phyloP scores from a whole-genome alignment of 192 early-diverging fungal species.

The Podila epigama region DNA sequence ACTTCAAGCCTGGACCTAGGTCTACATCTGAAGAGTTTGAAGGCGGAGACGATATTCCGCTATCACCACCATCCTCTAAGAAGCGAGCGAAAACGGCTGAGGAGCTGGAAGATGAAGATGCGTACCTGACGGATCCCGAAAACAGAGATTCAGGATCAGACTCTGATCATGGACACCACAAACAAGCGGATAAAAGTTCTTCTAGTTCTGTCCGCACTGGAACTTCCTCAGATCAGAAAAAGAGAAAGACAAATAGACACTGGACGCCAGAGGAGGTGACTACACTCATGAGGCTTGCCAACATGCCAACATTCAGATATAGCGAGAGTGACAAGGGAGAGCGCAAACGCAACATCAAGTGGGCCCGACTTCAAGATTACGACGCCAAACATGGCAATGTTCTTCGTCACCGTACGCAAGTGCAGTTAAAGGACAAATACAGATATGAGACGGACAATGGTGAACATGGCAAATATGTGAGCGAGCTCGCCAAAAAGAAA shows the following conservation, averaged over 20 bases:
- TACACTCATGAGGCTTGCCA: constrained; percentile 3
- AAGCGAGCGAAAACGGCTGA: neutral
- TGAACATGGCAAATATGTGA: constrained; percentile 1
- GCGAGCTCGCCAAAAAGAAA: neutral
- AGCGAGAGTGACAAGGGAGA: neutral
- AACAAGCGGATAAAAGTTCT: neutral
- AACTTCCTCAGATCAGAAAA: neutral
- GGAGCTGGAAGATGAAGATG: neutral
- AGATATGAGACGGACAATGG: constrained; percentile 24
- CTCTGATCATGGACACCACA: neutral
- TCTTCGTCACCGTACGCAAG: constrained; percentile 11
- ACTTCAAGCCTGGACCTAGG: neutral
- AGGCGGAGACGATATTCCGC: neutral
- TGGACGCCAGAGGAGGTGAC: constrained; percentile 21
- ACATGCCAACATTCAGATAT: constrained; percentile 17
- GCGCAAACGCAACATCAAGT: constrained; percentile 8
- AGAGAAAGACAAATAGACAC: neutral
- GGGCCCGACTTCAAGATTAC: constrained; percentile 23
- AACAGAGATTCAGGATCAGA: neutral
- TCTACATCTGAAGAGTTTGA: neutral
- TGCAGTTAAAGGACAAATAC: constrained; percentile 45
- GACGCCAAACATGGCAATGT: constrained; percentile 20
- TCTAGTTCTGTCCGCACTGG: neutral
- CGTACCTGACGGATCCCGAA: constrained; percentile 9
- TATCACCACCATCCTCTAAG: neutral